Evolutionary conservation across 2,329 filamentous ascomycete genomes (phyloP).

Genomic region (Zymoseptoria tritici): DNA sequence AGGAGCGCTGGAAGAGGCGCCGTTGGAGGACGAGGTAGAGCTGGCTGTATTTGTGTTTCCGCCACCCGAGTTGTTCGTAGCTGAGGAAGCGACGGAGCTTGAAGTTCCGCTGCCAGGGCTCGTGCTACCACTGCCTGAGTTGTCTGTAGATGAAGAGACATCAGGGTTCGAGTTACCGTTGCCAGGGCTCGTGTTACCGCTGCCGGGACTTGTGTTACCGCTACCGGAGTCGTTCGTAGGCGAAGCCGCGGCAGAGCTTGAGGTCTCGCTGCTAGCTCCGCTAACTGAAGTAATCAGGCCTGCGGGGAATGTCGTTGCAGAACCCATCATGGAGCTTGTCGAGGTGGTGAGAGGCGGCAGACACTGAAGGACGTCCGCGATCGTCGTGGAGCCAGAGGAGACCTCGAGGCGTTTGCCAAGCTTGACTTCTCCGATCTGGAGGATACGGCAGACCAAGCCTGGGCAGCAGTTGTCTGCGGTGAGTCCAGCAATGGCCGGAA

Average conservation of each 20-base stretch:
- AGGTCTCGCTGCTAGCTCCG: neutral
- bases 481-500: neutral
- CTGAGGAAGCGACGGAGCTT: neutral
- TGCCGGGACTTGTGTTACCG: no score
- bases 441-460: neutral
- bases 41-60: neutral
- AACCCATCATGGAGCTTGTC: neutral
- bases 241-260: neutral
- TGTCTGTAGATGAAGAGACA: neutral
- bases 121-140: neutral
- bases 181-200: neutral
- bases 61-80: neutral
- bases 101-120: neutral
- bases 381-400: neutral
- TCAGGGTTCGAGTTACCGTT: neutral
- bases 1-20: neutral
- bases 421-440: neutral
- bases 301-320: neutral
- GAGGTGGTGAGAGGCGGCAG: neutral
- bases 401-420: neutral
- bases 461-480: neutral
- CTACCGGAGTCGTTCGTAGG: neutral
- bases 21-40: neutral
- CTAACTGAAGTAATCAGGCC: neutral
- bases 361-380: neutral